Evolutionary conservation across 768 basidiomycete genomes (phyloP), one percentile per base, ranked within the genome.

Genomic region (Psilocybe sp.): DNA sequence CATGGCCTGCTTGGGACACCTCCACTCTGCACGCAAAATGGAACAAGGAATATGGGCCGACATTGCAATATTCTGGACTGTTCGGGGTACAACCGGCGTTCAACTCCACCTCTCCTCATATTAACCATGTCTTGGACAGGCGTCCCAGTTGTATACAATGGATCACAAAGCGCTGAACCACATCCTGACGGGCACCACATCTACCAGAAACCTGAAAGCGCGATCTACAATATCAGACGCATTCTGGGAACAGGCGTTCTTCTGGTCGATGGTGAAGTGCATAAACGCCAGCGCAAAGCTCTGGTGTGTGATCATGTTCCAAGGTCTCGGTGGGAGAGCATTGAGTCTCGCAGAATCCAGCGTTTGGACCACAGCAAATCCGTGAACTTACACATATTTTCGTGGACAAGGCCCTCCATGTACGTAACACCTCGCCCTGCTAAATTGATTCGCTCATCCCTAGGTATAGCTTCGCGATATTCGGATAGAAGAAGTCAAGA

Each of bases 151-250:
- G 14, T 74, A 74, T 60, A 85, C 84, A 0, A 63, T 70, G 40
- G 89, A 89, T 55, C 70, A 79, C 0, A 77, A 79, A 28, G 86
- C 85, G 0, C 42, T 90, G 28, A 72, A 75, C 35, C 80, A 89
- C 59, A 68, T 92, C 49, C 67, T 90, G 8, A 70, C 69, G 41
- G 79, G 85, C 50, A 66, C 64, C 61, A 75, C 23, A 64, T 69
- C 38, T 88, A 81, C 49, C 74, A 77, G 46, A 88, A 87, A 56
- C 74, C 84, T 0, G 67, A 70, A 2, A 56, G 61, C 1, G 54
- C 64, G 1, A 67, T 74, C 16, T 69, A 64, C 36, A 61, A 47
- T 15, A 57, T 85, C 11, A 47, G 59, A 4, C 67, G 62, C 12
- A 53, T 82, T n/a, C 60, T 84, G 13, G 77, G 77, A 13, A 50